Base-by-base conservation (phyloP, 306 rosid species). In the Lithocarpus polystachyus region DNA sequence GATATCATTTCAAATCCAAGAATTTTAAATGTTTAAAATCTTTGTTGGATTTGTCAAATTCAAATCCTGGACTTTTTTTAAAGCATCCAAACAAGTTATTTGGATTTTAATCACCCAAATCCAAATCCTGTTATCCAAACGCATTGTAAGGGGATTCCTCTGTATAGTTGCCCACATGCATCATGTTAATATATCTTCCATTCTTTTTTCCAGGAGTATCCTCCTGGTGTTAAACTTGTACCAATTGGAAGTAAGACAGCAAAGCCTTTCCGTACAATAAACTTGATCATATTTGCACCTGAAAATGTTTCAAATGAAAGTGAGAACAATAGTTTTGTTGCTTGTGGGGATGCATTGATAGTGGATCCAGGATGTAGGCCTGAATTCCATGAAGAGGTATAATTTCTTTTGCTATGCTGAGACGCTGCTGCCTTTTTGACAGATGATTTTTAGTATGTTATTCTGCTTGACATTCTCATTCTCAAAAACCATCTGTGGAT, bases 301-400 rank as follows among this genome's bases (percentile, higher is more conserved):
- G 89, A 85, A 35, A 40, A 72, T 76, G 72, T 80, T 74, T 80
- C 86, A 72, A 77, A 71, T 75, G 82, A 78, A 64, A 31, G 24
- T 68, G 83, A 56, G 76, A 80, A 80, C 64, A 72, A 84, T 69
- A 35, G 81, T 80, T 86, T 68, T 84, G 76, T 88, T 77, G 91
- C 90, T 65, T 8, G 35, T 81, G 98, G 97, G 78, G 98, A 94
- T 82, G 97, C 97, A 68, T 84, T 92, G 73, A 90, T 92, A 59
- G 89, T 94, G 81, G 97, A 90, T 87, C 97, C 96, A 24, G 98
- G 97, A 75, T 94, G 98, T 73, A 83, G 75, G 67, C 86, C 92
- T 81, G 72, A 84, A 72, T 86, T 86, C 82, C 89, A 94, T 81
- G 88, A 79, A 82, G 96, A 92, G 96, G 98, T 94, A 82, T 56